Evolutionary conservation across 768 basidiomycete genomes (phyloP).

Genomic region (Mycena haematopus): DNA sequence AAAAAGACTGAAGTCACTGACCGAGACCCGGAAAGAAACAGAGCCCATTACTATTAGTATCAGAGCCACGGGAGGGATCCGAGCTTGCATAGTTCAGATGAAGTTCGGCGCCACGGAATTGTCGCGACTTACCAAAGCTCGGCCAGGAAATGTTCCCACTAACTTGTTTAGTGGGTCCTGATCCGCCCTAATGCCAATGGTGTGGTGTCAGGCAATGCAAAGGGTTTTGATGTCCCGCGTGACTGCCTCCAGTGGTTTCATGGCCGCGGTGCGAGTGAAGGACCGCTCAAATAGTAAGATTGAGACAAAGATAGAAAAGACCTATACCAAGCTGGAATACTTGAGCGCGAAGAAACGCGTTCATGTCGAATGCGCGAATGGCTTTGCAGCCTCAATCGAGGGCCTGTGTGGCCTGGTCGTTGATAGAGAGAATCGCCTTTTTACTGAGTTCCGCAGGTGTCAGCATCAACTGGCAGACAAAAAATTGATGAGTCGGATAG

Average conservation of each 20-base stretch:
- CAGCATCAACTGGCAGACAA: conserved; percentile 21
- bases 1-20: too few relatives aligned
- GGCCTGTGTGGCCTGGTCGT: conserved; percentile 10
- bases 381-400: conserved; percentile 3
- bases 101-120: too few relatives aligned
- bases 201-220: too few relatives aligned
- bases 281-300: conserved; percentile 42
- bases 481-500: conserved; percentile 35
- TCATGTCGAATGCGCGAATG: conserved; percentile 6
- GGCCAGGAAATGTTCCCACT: too few relatives aligned
- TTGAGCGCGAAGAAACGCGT: conserved; percentile 33
- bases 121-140: too few relatives aligned
- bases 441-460: background rate
- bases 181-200: too few relatives aligned
- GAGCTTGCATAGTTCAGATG: too few relatives aligned
- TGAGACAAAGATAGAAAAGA: conserved; percentile 42
- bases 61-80: too few relatives aligned
- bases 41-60: too few relatives aligned
- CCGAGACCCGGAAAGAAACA: too few relatives aligned
- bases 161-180: too few relatives aligned
- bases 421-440: background rate
- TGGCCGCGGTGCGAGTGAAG: conserved; percentile 39
- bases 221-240: too few relatives aligned
- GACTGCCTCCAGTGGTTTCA: conserved; percentile 32
- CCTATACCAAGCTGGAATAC: conserved; percentile 36